phyloP scores from a whole-genome alignment of 179 eudicot species.

The Beta lomatogona region DNA sequence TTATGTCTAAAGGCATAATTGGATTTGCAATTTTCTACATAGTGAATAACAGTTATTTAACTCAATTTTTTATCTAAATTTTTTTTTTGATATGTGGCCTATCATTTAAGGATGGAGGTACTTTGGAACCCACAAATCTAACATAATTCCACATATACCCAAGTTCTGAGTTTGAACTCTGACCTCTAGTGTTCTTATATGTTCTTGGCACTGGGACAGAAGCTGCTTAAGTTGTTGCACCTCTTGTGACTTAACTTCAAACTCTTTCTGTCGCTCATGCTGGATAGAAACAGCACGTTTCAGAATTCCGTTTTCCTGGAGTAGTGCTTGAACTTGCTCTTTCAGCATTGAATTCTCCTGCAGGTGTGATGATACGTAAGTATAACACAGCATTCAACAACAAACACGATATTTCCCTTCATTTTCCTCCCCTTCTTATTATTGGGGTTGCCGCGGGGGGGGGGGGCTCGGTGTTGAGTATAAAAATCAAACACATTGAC shows the following conservation, averaged over 20 bases:
- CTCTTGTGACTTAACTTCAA: slow-evolving; percentile 40
- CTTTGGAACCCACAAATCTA: background rate
- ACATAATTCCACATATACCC: background rate
- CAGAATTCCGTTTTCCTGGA: slow-evolving; percentile 45
- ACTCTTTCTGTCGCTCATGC: slow-evolving; percentile 52
- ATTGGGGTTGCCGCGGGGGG: background rate
- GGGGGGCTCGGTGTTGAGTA: background rate
- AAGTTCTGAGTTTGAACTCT: slow-evolving; percentile 31
- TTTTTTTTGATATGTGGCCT: background rate
- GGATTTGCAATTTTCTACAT: background rate
- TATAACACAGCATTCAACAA: background rate
- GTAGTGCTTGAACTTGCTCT: slow-evolving; percentile 38
- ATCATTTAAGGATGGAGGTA: background rate
- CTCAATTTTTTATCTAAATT: background rate
- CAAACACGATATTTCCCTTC: background rate
- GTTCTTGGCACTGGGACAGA: slow-evolving; percentile 48
- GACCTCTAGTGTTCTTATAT: slow-evolving; percentile 47
- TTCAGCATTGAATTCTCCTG: slow-evolving; percentile 44
- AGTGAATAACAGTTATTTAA: background rate
- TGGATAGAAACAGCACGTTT: slow-evolving; percentile 54
- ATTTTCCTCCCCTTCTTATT: background rate
- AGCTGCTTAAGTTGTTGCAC: slow-evolving; percentile 46
- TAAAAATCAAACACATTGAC: background rate
- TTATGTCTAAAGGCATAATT: background rate
- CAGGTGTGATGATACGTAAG: slow-evolving; percentile 8